Conservation (phyloP, 345 rosid genomes). For the Eucalyptus regnans region DNA sequence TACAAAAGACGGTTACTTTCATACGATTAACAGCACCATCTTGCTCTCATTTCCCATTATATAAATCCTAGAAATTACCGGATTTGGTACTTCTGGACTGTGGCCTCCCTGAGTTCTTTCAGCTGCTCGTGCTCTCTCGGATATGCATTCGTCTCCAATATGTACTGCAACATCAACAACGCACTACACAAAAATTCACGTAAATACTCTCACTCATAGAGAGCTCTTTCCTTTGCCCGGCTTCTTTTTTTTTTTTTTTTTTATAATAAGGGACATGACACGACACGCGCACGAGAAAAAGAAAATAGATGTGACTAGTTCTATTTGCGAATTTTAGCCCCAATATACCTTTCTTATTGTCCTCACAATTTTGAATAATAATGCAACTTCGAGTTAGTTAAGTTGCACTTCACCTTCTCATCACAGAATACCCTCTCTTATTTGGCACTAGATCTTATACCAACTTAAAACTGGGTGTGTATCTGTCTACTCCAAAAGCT, state of each 20-base stretch:
- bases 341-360: too few relatives aligned
- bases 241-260: too few relatives aligned
- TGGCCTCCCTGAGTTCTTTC: constrained; percentile 28
- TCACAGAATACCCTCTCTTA: neutral
- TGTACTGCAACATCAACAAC: constrained; percentile 5
- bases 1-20: too few relatives aligned
- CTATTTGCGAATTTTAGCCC: too few relatives aligned
- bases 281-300: rapidly evolving
- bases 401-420: neutral
- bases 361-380: neutral
- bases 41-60: too few relatives aligned
- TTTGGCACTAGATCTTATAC: neutral
- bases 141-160: constrained; percentile 25
- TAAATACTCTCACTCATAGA: neutral
- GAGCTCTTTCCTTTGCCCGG: neutral
- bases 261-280: too few relatives aligned
- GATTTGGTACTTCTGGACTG: constrained; percentile 5
- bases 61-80: neutral
- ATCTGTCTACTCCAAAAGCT: neutral
- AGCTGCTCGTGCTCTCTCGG: constrained; percentile 40
- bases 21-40: too few relatives aligned
- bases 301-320: too few relatives aligned
- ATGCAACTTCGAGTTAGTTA: neutral
- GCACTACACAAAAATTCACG: neutral
- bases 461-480: neutral